Evolutionary conservation across 331 rosid species (phyloP).

Genomic region (Telfairia occidentalis): DNA sequence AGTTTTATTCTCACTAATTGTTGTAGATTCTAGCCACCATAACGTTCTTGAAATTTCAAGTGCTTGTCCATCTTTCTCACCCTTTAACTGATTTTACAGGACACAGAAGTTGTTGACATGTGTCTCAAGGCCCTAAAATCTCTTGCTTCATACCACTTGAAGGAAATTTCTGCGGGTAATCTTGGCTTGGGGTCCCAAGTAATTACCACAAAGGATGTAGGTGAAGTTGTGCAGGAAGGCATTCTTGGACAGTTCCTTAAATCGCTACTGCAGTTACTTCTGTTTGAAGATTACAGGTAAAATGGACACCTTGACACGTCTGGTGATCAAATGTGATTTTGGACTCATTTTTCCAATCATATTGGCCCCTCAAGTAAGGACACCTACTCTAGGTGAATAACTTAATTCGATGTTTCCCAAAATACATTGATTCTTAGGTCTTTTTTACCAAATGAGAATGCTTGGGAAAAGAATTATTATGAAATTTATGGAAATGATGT

Average conservation of each 20-base stretch:
- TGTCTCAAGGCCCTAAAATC: conserved; percentile 83
- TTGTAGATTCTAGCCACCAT: background rate
- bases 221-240: conserved; percentile 68
- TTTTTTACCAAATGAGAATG: background rate
- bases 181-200: conserved; percentile 67
- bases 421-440: background rate
- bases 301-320: background rate
- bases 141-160: conserved; percentile 77
- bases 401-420: background rate
- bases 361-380: background rate
- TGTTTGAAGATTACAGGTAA: conserved; percentile 88
- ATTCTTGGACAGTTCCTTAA: conserved; percentile 68
- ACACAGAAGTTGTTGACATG: conserved; percentile 63
- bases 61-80: background rate
- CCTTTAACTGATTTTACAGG: conserved; percentile 35
- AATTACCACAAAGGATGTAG: conserved; percentile 35
- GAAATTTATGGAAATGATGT: background rate
- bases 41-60: background rate
- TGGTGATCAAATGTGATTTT: background rate
- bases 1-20: background rate
- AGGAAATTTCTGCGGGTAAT: conserved; percentile 53
- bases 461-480: background rate
- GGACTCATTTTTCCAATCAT: background rate
- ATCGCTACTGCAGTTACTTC: conserved; percentile 69
- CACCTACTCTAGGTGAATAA: background rate